Conservation (phyloP, 208 protist genomes). For the Trypanosoma platydactyli region DNA sequence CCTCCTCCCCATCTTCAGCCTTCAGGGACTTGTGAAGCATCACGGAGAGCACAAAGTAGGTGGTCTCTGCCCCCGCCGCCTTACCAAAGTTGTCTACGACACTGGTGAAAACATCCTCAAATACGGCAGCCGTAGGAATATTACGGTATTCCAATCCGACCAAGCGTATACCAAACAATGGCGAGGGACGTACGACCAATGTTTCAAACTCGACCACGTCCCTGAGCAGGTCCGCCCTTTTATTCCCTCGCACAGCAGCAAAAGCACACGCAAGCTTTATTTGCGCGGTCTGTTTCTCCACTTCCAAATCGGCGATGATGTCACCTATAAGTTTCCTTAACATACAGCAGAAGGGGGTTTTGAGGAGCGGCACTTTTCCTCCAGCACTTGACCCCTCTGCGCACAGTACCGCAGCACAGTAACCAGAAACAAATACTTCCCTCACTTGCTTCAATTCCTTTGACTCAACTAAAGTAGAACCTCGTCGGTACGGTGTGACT, state of each 20-base stretch:
- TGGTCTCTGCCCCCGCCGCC: background rate
- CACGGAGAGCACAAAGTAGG: slow-evolving; percentile 13
- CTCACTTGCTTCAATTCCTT: slow-evolving; percentile 4
- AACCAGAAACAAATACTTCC: slow-evolving; percentile 9
- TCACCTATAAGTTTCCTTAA: slow-evolving; percentile 12
- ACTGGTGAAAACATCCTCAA: background rate
- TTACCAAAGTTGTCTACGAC: background rate
- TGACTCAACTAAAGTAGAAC: background rate
- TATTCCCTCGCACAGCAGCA: slow-evolving; percentile 4
- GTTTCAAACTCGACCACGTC: background rate
- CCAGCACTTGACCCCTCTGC: background rate
- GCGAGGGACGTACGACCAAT: slow-evolving; percentile 5
- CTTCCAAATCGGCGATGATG: background rate
- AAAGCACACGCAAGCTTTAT: slow-evolving; percentile 16
- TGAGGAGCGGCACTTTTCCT: background rate
- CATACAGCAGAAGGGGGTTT: slow-evolving; percentile 12
- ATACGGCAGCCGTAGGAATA: slow-evolving; percentile 2
- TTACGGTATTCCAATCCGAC: slow-evolving; percentile 15
- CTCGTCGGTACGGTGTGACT: background rate
- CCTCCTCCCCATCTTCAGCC: background rate
- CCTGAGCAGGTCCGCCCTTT: slow-evolving; percentile 2
- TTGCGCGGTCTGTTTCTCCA: background rate
- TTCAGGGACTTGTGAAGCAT: slow-evolving; percentile 3
- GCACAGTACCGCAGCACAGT: slow-evolving; percentile 4
- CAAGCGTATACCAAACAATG: slow-evolving; percentile 10